A percentile compares a stretch with the other conserved stretches of the same genome.
These are phyloP conservation scores for Pleurostoma richardsiae DNA, from an alignment of 2,329 filamentous ascomycete species.

Conservation along the genomic window DNA sequence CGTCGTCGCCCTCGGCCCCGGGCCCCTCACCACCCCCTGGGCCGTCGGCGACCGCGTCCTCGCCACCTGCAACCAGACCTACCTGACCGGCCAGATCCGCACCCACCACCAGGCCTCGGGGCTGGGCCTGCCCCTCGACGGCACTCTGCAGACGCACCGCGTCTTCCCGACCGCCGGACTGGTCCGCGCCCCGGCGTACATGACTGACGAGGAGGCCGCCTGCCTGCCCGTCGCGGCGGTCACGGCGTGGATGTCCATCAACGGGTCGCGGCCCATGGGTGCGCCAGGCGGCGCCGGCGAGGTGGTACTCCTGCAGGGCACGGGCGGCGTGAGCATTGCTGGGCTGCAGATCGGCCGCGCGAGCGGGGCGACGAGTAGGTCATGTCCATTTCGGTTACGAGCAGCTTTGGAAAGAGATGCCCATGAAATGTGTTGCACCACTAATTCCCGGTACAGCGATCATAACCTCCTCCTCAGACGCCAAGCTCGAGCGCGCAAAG, in stretches of 20 bases:
- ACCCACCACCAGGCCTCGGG: slow-evolving; percentile 50
- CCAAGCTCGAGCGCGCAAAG: slow-evolving; percentile 40
- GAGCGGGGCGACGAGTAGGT: slow-evolving; percentile 38
- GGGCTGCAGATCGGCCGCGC: slow-evolving; percentile 51
- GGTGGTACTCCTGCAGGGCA: slow-evolving; percentile 48
- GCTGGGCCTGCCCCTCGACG: slow-evolving; percentile 55
- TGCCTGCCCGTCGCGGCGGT: slow-evolving; percentile 57
- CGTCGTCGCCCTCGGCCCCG: slow-evolving; percentile 44
- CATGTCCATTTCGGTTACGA: slow-evolving; percentile 1
- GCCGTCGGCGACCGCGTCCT: slow-evolving; percentile 60
- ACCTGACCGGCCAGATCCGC: slow-evolving; percentile 54
- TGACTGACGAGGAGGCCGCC: slow-evolving; percentile 54
- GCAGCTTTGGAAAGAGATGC: too few species aligned
- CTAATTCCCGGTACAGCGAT: slow-evolving; percentile 28
- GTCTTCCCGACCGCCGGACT: slow-evolving; percentile 53
- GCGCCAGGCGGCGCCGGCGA: slow-evolving; percentile 39
- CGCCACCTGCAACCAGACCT: slow-evolving; percentile 55
- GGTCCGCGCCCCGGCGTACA: slow-evolving; percentile 49
- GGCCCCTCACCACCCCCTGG: slow-evolving; percentile 34
- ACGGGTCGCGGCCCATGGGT: slow-evolving; percentile 51
- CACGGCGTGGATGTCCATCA: slow-evolving; percentile 63
- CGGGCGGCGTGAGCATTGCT: slow-evolving; percentile 45
- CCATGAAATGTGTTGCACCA: too few species aligned
- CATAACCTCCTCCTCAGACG: slow-evolving; percentile 49
- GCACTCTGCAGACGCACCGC: slow-evolving; percentile 54